Conservation (phyloP, 2,329 filamentous ascomycete genomes). For the Fusarium dimerum region DNA sequence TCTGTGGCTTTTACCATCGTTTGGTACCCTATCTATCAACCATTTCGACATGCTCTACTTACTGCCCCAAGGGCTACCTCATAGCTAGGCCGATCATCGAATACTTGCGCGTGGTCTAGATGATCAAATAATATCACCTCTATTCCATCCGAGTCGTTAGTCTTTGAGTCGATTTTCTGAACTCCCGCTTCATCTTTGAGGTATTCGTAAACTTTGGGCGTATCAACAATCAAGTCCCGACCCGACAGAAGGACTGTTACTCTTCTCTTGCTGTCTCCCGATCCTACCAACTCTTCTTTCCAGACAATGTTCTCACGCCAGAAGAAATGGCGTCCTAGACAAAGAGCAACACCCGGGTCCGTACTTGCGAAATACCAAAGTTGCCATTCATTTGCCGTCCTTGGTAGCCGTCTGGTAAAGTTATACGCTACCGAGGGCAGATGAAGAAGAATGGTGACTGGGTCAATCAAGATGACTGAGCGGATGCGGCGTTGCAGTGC, state of each 20-base stretch:
- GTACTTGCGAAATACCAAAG: constrained; percentile 70
- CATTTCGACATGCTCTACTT: constrained; percentile 25
- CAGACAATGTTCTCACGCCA: constrained; percentile 72
- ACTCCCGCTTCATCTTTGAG: constrained; percentile 34
- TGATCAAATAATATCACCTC: constrained; percentile 62
- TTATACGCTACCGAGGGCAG: constrained; percentile 72
- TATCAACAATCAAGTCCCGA: constrained; percentile 66
- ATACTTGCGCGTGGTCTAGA: constrained; percentile 66
- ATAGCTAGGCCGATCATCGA: constrained; percentile 41
- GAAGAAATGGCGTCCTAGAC: constrained; percentile 67
- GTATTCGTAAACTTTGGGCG: constrained; percentile 58
- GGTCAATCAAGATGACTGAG: constrained; percentile 54
- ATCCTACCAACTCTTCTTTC: constrained; percentile 60
- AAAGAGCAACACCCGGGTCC: constrained; percentile 67
- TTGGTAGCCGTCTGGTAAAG: constrained; percentile 58
- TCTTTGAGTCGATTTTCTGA: constrained; percentile 14
- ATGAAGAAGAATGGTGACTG: constrained; percentile 67
- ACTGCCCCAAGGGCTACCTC: constrained; percentile 33
- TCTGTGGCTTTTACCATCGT: constrained; percentile 1
- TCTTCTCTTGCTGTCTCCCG: constrained; percentile 28
- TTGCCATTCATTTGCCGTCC: constrained; percentile 66
- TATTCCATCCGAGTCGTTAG: constrained; percentile 34
- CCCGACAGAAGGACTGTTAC: constrained; percentile 61
- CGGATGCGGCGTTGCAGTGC: constrained; percentile 51
- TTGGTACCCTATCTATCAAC: constrained; percentile 2